Base-by-base conservation (phyloP, 1,284 basidiomycete species). In the Sutorius eximius region DNA sequence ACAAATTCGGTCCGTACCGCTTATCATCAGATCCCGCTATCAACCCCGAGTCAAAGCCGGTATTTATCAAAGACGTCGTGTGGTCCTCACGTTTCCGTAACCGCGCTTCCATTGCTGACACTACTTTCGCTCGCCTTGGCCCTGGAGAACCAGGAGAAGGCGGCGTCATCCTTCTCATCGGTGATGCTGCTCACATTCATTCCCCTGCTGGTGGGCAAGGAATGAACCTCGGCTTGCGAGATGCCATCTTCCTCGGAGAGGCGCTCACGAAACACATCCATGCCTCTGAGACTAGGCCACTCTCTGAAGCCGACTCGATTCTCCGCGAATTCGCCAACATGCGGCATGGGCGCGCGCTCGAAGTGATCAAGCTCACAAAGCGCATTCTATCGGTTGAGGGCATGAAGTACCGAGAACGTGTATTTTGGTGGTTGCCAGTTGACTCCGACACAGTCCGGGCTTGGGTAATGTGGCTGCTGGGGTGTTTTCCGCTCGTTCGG, bases 151-250 rank as follows among this genome's bases (percentile, higher is more conserved):
- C 57, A 11, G 36, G 11, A 5, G 51, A 60, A 18, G 67, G 63
- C 11, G 65, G 58, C 0, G 52, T 33, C 16, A 49, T 71, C 34
- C 54, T 72, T 29, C 66, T 78, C 37, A 34, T 77, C 3, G 77
- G 77, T 0, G 77, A 78, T 52, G 77, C 77, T 3, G 77, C 75
- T 33, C 76, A 78, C 55, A 72, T 77, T 20, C 76, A 78, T 49
- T 71, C 75, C 1, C 77, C 77, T 4, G 69, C 66, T 3, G 77
- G 77, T n/a, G 77, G 75, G 3, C 77, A 77, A 56, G 77, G 77
- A 22, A 75, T 78, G 76, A 79, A 79, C 56, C 74, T 78, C 32
- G 76, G 77, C 11, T 56, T 79, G 15, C 71, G 77, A 18, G 77
- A 78, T 52, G 75, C 70, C 1, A 52, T 76, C 11, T 68, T 66